Conservation (phyloP, 2,329 filamentous ascomycete genomes). For the Hypoxylon sp. region DNA sequence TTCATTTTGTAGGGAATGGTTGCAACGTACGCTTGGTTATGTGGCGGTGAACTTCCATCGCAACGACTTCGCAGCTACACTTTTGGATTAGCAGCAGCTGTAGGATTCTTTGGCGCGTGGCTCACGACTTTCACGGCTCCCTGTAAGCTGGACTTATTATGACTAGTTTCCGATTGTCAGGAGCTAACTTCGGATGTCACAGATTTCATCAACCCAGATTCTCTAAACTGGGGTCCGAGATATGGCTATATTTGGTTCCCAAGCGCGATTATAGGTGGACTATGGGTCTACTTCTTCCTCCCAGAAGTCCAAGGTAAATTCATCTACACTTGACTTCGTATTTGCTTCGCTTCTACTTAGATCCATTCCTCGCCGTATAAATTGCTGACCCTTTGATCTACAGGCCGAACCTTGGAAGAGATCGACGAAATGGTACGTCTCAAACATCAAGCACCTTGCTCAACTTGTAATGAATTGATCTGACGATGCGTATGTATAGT, state of each 20-base stretch:
- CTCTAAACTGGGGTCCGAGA: constrained; percentile 66
- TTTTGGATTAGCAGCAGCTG: constrained; percentile 64
- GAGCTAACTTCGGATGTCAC: background rate
- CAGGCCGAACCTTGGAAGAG: constrained; percentile 60
- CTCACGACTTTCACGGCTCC: constrained; percentile 67
- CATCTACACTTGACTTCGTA: background rate
- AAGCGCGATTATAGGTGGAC: constrained; percentile 46
- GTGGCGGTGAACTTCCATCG: constrained; percentile 67
- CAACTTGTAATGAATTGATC: background rate
- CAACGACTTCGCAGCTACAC: constrained; percentile 67
- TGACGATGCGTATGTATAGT: constrained; percentile 25
- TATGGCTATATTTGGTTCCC: constrained; percentile 68
- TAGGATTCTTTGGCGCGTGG: constrained; percentile 66
- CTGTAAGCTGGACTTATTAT: constrained; percentile 48
- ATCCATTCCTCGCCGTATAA: background rate
- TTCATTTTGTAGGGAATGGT: constrained; percentile 58
- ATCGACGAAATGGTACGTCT: constrained; percentile 62
- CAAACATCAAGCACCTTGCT: background rate
- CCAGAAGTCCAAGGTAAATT: constrained; percentile 62
- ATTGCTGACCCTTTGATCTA: constrained; percentile 7
- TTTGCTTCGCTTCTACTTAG: background rate
- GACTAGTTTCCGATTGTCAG: background rate
- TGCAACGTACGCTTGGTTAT: constrained; percentile 66
- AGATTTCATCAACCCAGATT: constrained; percentile 66
- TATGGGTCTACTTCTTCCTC: constrained; percentile 60